A percentile compares a stretch with the other conserved stretches of the same genome.
Evolutionary conservation across 257 asterid genomes (phyloP).

Genomic region (Solanum pennellii): DNA sequence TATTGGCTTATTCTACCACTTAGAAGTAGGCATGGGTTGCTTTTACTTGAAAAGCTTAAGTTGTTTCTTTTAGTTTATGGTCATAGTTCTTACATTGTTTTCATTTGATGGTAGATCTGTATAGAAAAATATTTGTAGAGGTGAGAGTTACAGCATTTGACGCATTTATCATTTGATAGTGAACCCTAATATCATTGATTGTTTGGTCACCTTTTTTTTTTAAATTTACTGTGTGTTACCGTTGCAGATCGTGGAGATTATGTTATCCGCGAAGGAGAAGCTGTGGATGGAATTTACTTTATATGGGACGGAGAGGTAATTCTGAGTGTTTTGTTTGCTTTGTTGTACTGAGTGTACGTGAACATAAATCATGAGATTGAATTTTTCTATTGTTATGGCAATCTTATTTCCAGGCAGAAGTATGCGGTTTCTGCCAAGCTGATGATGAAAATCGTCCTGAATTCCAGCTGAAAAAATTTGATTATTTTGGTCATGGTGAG

Average conservation of each 20-base stretch:
- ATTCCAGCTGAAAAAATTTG: slow-evolving; percentile 56
- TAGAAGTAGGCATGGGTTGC: background rate
- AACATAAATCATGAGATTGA: background rate
- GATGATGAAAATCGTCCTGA: slow-evolving; percentile 56
- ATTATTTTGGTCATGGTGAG: slow-evolving; percentile 90
- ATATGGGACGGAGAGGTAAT: slow-evolving; percentile 89
- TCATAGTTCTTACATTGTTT: background rate
- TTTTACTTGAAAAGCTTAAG: background rate
- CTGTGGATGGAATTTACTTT: slow-evolving; percentile 68
- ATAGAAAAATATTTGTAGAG: background rate
- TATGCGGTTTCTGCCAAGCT: slow-evolving; percentile 47
- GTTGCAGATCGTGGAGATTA: slow-evolving; percentile 57
- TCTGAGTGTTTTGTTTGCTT: slow-evolving; percentile 4
- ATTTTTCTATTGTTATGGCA: background rate
- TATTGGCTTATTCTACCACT: background rate
- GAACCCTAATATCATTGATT: background rate
- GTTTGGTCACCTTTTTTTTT: background rate
- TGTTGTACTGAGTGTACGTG: background rate
- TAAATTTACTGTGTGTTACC: background rate
- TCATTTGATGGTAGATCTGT: background rate
- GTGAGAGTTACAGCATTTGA: background rate
- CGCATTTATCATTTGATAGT: background rate
- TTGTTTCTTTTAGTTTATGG: background rate
- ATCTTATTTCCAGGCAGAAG: slow-evolving; percentile 60
- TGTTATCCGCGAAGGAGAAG: slow-evolving; percentile 80